Conservation (phyloP, 1,284 basidiomycete species). For the Ceratobasidium sp. region DNA sequence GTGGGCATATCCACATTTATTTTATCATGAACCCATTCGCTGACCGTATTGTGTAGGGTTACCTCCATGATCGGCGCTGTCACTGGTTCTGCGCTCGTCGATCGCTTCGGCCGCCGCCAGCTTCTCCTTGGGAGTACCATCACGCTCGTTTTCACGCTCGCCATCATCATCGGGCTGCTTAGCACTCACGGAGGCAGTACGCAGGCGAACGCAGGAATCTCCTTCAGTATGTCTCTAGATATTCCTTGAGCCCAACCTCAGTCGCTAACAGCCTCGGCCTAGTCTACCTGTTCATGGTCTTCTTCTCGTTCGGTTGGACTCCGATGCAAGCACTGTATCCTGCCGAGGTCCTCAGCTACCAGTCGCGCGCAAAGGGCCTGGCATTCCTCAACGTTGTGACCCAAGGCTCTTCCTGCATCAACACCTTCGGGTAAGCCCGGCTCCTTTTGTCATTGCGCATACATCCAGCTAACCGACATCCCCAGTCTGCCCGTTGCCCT, state of each 20-base stretch:
- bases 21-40: neutral
- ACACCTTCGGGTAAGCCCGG: constrained; percentile 54
- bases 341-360: constrained; percentile 61
- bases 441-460: neutral
- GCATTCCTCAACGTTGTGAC: constrained; percentile 52
- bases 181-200: constrained; percentile 46
- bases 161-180: constrained; percentile 58
- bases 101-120: constrained; percentile 57
- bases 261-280: neutral
- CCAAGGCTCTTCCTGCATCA: constrained; percentile 57
- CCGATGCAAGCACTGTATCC: constrained; percentile 64
- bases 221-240: constrained; percentile 7
- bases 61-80: constrained; percentile 44
- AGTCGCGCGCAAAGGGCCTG: constrained; percentile 61
- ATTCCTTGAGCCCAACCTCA: neutral
- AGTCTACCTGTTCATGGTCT: constrained; percentile 48
- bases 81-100: constrained; percentile 56
- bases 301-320: constrained; percentile 63
- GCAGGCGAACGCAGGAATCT: constrained; percentile 42
- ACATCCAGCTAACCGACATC: neutral
- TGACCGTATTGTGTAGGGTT: constrained; percentile 10
- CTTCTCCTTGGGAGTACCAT: constrained; percentile 54
- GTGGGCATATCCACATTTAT: constrained; percentile 1
- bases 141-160: constrained; percentile 54
- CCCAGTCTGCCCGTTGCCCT: constrained; percentile 58